Evolutionary conservation across 2,329 filamentous ascomycete species (phyloP).

Genomic region (Escovopsis sp.): DNA sequence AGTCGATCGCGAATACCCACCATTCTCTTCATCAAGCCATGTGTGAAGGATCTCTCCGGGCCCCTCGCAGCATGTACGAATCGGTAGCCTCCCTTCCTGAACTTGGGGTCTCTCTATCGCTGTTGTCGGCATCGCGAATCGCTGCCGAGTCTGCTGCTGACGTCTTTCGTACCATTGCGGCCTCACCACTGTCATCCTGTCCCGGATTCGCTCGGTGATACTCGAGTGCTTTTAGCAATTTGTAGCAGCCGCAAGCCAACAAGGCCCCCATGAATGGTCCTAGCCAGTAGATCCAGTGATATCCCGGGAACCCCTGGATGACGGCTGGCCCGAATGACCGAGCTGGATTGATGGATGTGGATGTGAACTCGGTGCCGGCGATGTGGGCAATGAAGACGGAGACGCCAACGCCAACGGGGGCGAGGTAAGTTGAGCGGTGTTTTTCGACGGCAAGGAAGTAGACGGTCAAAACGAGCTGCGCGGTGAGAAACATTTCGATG

Average conservation of each 20-base stretch:
- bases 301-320: slow-evolving; percentile 24
- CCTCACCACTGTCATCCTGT: slow-evolving; percentile 21
- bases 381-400: slow-evolving; percentile 47
- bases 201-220: slow-evolving; percentile 35
- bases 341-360: slow-evolving; percentile 34
- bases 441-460: slow-evolving; percentile 60
- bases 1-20: too few species aligned
- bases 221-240: slow-evolving; percentile 33
- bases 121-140: not conserved
- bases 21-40: too few species aligned
- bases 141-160: too few species aligned
- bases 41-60: too few species aligned
- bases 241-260: slow-evolving; percentile 34
- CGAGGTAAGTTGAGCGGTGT: slow-evolving; percentile 55
- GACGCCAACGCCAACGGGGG: slow-evolving; percentile 57
- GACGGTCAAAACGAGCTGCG: slow-evolving; percentile 47
- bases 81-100: too few species aligned
- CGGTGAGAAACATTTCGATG: slow-evolving; percentile 51
- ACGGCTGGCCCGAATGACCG: slow-evolving; percentile 34
- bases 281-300: slow-evolving; percentile 41
- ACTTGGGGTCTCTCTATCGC: too few species aligned
- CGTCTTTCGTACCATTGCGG: too few species aligned
- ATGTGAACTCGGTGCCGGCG: slow-evolving; percentile 29
- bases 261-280: slow-evolving; percentile 34
- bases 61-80: too few species aligned